Conservation (phyloP, 495 filamentous ascomycete species). For the Trichocladium uniseriatum region DNA sequence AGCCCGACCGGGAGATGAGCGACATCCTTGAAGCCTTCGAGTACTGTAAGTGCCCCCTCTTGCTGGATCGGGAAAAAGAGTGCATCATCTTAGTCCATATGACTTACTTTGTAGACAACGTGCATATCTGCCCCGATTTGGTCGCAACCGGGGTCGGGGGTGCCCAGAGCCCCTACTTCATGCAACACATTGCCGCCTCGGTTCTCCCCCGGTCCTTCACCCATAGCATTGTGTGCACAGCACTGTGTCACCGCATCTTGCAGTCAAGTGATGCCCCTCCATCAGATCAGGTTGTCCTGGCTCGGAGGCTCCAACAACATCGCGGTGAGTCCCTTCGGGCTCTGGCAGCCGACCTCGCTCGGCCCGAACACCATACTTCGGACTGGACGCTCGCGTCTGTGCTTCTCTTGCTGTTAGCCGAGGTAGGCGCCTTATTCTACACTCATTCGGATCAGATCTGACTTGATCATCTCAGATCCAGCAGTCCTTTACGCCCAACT, state of each 20-base stretch:
- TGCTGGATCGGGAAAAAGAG: too few species aligned
- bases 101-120: background rate
- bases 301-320: background rate
- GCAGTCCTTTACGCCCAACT: background rate
- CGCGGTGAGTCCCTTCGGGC: background rate
- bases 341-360: background rate
- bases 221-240: background rate
- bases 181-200: background rate
- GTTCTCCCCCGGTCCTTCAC: background rate
- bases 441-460: background rate
- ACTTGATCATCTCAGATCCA: background rate
- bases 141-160: background rate
- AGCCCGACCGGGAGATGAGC: background rate
- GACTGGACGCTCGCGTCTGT: background rate
- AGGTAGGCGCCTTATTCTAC: background rate
- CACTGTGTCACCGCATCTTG: constrained; percentile 4
- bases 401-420: background rate
- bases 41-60: background rate
- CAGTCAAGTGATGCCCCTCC: background rate
- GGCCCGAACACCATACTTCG: background rate
- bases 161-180: background rate
- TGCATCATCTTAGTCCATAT: too few species aligned
- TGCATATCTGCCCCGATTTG: background rate
- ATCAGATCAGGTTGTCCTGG: background rate
- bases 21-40: background rate